Base-by-base conservation (phyloP, 2,329 filamentous ascomycete genomes). In the Xenoacremonium recifei region DNA sequence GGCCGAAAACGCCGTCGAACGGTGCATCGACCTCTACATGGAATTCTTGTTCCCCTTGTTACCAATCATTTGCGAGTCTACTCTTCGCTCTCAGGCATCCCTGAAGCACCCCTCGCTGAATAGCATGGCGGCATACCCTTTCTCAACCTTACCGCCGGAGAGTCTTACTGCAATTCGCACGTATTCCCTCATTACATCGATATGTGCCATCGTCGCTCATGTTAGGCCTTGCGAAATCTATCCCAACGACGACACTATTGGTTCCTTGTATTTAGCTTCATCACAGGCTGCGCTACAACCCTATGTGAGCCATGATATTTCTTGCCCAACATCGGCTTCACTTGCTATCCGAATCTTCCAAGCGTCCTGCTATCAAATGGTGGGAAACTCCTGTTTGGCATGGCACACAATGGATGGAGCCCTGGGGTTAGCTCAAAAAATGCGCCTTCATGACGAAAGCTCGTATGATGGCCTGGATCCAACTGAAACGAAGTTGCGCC, bases 261-360 rank as follows among this genome's bases (percentile, higher is more conserved):
- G 31, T 5, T 17, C 34, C 5, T 30, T 35, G 12, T 37, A 30
- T 15, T 32, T 41, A 25, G 18, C 25, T n/a, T 41, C 33, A 16
- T 41, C 39, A 3, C 33, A 21, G 15, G 39, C 39, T 17, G 36
- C 21, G 33, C 33, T 41, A 3, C 39, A 30, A 7, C 39, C 39
- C 17, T 31, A 32, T 21, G 17, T 33, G 16, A 27, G 21, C 12
- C 36, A 41, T 18, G 39, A 41, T 18, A 21, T 41, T n/a, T 37
- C 34, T 5, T 35, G 21, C 16, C 39, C 39, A 21, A 36, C 18
- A 13, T 41, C 39, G 2, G 16, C 21, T 20, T 41, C 39, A 4
- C 39, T 41, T 10, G 13, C 27, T 6, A 41, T 41, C 12, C 39
- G 39, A 21, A 41, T 41, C 39, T 41, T 41, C 25, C 39, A 41